phyloP scores from a whole-genome alignment of 441 rosid species.

The Isatis lusitanica region DNA sequence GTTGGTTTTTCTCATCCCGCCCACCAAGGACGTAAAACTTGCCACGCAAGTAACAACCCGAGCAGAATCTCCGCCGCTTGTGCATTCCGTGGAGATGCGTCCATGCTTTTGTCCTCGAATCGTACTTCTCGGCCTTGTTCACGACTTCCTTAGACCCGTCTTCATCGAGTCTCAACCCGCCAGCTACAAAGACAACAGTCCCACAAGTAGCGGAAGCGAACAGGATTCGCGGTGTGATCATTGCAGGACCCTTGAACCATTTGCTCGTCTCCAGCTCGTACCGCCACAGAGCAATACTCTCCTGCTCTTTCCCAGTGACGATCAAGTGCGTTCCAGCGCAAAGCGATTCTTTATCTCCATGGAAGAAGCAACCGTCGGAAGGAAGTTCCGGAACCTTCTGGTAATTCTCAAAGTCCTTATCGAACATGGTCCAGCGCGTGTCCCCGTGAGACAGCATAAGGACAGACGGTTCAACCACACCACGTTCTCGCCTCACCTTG shows the following conservation, averaged over 20 bases:
- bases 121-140: conserved; percentile 64
- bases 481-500: conserved; percentile 62
- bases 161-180: conserved; percentile 51
- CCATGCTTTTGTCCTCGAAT: conserved; percentile 71
- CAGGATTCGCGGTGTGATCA: conserved; percentile 70
- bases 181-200: conserved; percentile 64
- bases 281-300: conserved; percentile 71
- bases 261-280: conserved; percentile 64
- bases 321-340: conserved; percentile 83
- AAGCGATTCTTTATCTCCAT: conserved; percentile 76
- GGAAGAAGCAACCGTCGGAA: conserved; percentile 60
- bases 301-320: conserved; percentile 66
- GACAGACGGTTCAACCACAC: conserved; percentile 66
- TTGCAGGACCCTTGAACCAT: conserved; percentile 77
- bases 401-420: conserved; percentile 47
- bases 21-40: conserved; percentile 85
- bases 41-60: conserved; percentile 73
- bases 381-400: conserved; percentile 69
- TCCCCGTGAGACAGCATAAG: conserved; percentile 76
- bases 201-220: conserved; percentile 82
- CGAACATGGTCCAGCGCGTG: conserved; percentile 70
- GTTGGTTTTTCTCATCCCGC: conserved; percentile 43
- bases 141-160: conserved; percentile 39
- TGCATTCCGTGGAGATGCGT: conserved; percentile 56
- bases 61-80: conserved; percentile 53